These are phyloP conservation scores for Larix kaempferi DNA, from an alignment of 75 land plant species.

Conservation along the genomic window DNA sequence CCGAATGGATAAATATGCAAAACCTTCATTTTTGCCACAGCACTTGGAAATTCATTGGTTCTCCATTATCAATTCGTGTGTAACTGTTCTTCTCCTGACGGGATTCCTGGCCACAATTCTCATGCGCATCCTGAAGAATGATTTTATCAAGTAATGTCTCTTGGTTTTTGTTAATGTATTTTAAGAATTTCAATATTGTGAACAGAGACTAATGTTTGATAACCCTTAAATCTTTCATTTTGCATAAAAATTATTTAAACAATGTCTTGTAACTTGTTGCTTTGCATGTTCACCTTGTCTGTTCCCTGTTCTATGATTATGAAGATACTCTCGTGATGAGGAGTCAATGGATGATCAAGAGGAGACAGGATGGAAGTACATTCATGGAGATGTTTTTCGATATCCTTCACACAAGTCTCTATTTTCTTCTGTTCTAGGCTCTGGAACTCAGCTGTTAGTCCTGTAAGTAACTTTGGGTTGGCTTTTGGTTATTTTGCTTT, in stretches of 20 bases:
- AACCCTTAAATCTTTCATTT: background rate
- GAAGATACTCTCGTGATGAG: slow-evolving; percentile 60
- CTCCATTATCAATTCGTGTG: slow-evolving; percentile 80
- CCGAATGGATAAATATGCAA: slow-evolving; percentile 79
- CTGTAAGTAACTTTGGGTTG: slow-evolving; percentile 27
- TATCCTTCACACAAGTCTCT: slow-evolving; percentile 66
- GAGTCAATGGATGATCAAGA: slow-evolving; percentile 69
- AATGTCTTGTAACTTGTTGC: background rate
- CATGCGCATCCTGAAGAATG: slow-evolving; percentile 89
- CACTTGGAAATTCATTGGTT: slow-evolving; percentile 88
- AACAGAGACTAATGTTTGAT: background rate
- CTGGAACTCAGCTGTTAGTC: slow-evolving; percentile 70
- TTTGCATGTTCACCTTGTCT: background rate
- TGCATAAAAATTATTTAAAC: background rate
- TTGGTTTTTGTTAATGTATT: background rate
- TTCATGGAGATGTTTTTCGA: slow-evolving; percentile 85
- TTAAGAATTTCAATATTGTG: background rate
- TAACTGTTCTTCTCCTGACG: slow-evolving; percentile 69
- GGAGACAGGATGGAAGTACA: slow-evolving; percentile 86
- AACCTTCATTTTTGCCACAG: slow-evolving; percentile 53
- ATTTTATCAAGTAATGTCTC: slow-evolving; percentile 65
- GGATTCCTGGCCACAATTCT: slow-evolving; percentile 78
- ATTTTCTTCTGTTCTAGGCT: slow-evolving; percentile 68
- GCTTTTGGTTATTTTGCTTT: background rate
- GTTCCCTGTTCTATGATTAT: slow-evolving; percentile 1